A percentile compares a stretch with the other conserved stretches of the same genome.
These are phyloP conservation scores for Bathelium albidoporum DNA, from an alignment of 495 filamentous ascomycete genomes.

Conservation along the genomic window DNA sequence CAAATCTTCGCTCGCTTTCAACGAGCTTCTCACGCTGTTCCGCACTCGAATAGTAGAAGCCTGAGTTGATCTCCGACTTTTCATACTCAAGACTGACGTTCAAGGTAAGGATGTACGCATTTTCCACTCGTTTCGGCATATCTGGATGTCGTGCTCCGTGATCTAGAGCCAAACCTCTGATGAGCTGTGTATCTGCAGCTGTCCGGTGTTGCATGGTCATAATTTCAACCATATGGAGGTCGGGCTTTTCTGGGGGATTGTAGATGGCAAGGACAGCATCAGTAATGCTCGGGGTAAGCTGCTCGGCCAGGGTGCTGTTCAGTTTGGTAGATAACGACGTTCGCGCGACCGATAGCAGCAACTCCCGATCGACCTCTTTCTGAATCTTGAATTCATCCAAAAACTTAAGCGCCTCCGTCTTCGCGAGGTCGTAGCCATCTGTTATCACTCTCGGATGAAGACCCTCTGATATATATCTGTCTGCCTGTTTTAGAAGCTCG, in stretches of 20 bases:
- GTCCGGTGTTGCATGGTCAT: constrained; percentile 99
- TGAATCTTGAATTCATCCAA: constrained; percentile 87
- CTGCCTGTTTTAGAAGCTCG: constrained; percentile 94
- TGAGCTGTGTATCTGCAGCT: constrained; percentile 90
- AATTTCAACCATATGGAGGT: constrained; percentile 98
- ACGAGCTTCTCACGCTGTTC: constrained; percentile 96
- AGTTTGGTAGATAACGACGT: constrained; percentile 94
- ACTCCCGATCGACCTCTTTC: constrained; percentile 80
- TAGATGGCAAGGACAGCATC: constrained; percentile 94
- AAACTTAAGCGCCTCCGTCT: constrained; percentile 90
- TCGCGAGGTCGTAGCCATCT: constrained; percentile 94
- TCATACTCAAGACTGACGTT: constrained; percentile 98
- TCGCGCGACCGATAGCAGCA: constrained; percentile 84
- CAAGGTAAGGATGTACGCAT: constrained; percentile 86
- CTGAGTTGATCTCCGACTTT: constrained; percentile 97
- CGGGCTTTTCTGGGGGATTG: constrained; percentile 77
- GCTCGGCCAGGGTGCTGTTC: constrained; percentile 75
- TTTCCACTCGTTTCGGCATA: constrained; percentile 93
- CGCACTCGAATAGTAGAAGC: constrained; percentile 96
- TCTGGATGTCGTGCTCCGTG: constrained; percentile 96
- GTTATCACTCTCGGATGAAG: constrained; percentile 94
- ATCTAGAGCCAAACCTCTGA: constrained; percentile 84
- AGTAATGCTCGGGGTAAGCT: constrained; percentile 85
- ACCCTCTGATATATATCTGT: constrained; percentile 86
- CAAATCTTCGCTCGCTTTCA: constrained; percentile 89